Evolutionary conservation across 805 yeast species (phyloP).

Genomic region (Ogataea methanolica): DNA sequence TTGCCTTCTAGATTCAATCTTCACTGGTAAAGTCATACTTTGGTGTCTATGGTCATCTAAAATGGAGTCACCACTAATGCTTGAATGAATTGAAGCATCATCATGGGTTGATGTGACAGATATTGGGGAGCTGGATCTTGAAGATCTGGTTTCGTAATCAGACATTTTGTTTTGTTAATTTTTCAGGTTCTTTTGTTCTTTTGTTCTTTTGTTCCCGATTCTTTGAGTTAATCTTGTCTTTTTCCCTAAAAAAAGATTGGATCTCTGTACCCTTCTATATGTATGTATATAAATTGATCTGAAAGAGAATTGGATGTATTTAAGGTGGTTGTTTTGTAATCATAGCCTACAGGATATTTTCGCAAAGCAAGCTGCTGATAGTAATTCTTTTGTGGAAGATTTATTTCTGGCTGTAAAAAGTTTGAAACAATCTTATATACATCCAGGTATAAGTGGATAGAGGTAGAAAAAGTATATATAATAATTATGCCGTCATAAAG

Average conservation of each 20-base stretch:
- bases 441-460: background rate
- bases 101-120: conserved; percentile 28
- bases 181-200: background rate
- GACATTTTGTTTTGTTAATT: conserved; percentile 15
- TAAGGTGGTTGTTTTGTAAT: conserved; percentile 7
- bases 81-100: conserved; percentile 29
- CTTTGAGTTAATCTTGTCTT: background rate
- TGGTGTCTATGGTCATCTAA: conserved; percentile 34
- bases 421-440: background rate
- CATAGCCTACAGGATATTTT: conserved; percentile 1
- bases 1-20: conserved; percentile 22
- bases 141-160: conserved; percentile 15
- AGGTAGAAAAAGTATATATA: background rate
- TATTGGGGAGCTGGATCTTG: conserved; percentile 23
- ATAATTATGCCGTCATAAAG: too few species aligned
- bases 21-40: conserved; percentile 29
- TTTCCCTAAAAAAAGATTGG: too few species aligned
- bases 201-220: background rate
- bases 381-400: background rate
- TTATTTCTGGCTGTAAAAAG: background rate
- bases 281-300: background rate
- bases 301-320: background rate
- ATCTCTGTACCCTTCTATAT: conserved; percentile 1
- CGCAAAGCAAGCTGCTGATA: too few species aligned
- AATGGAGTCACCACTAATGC: conserved; percentile 32